Percentiles rank a stretch among this genome's conserved stretches.
Conservation (phyloP, 2,329 filamentous ascomycete genomes). For the Alternaria gaisen region DNA sequence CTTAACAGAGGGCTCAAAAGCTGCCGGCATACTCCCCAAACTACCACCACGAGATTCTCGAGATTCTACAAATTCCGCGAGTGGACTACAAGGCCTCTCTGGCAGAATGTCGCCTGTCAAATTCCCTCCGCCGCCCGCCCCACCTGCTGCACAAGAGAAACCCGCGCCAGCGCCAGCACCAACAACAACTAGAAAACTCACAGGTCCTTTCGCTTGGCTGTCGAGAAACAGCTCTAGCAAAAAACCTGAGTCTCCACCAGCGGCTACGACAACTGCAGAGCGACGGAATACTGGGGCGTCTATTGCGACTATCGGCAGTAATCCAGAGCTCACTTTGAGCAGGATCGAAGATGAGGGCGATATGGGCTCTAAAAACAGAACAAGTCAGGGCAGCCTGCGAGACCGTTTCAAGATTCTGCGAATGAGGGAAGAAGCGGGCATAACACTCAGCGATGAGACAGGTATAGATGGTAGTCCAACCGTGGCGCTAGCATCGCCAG, state of each 20-base stretch:
- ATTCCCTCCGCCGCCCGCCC: conserved; percentile 50
- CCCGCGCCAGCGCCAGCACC: conserved; percentile 39
- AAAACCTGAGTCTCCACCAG: conserved; percentile 66
- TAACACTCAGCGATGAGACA: conserved; percentile 50
- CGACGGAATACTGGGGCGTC: conserved; percentile 83
- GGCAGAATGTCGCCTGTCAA: conserved; percentile 74
- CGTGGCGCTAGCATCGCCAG: conserved; percentile 54
- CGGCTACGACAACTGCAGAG: conserved; percentile 58
- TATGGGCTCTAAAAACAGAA: conserved; percentile 38
- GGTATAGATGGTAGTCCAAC: conserved; percentile 57
- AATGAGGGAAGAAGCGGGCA: conserved; percentile 57
- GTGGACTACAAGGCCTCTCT: conserved; percentile 71
- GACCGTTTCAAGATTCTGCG: conserved; percentile 58
- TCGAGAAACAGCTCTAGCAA: conserved; percentile 62
- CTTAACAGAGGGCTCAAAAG: conserved; percentile 38
- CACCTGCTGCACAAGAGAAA: conserved; percentile 42
- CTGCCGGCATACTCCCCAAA: conserved; percentile 55
- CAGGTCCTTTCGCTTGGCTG: conserved; percentile 62
- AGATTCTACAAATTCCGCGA: conserved; percentile 38
- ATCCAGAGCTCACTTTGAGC: conserved; percentile 80
- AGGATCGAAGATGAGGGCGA: conserved; percentile 71
- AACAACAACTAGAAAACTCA: conserved; percentile 71
- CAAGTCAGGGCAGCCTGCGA: conserved; percentile 54
- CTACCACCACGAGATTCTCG: conserved; percentile 62
- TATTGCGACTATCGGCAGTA: conserved; percentile 79